A percentile compares a stretch with the other conserved stretches of the same genome.
Evolutionary conservation across 371 early-diverging fungal genomes (phyloP).

Genomic region (Mortierella sp.): DNA sequence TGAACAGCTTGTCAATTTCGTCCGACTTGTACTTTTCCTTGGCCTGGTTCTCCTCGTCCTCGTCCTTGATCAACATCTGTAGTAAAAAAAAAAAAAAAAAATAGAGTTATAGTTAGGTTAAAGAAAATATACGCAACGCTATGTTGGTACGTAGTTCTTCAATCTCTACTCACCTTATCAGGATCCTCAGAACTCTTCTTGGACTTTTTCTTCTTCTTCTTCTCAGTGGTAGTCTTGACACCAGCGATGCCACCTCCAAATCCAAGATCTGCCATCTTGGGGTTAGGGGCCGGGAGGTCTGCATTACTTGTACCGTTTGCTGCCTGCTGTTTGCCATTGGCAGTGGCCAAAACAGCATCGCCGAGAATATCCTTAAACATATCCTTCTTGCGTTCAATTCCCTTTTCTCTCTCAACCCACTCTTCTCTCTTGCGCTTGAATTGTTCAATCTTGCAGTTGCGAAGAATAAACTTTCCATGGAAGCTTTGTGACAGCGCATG

Average conservation of each 20-base stretch:
- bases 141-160: neutral
- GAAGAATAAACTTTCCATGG: constrained; percentile 80
- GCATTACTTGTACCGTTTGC: constrained; percentile 19
- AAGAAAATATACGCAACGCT: no score
- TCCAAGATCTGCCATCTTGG: constrained; percentile 66
- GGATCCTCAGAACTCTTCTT: constrained; percentile 57
- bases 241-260: constrained; percentile 60
- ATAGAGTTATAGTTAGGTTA: no score
- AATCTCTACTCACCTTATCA: constrained; percentile 35
- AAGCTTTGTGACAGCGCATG: constrained; percentile 69
- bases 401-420: constrained; percentile 82
- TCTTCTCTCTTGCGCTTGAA: constrained; percentile 81
- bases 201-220: constrained; percentile 58
- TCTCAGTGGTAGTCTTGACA: constrained; percentile 52
- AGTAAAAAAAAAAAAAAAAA: neutral
- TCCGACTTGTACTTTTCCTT: constrained; percentile 56
- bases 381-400: constrained; percentile 74
- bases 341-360: constrained; percentile 54
- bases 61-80: constrained; percentile 39
- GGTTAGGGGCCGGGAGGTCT: constrained; percentile 51
- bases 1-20: constrained; percentile 65
- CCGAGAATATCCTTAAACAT: constrained; percentile 84
- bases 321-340: constrained; percentile 34
- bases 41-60: constrained; percentile 37
- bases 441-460: constrained; percentile 83